These are phyloP conservation scores for Lentinula lateritia DNA, from an alignment of 768 basidiomycete species.

Conservation along the genomic window DNA sequence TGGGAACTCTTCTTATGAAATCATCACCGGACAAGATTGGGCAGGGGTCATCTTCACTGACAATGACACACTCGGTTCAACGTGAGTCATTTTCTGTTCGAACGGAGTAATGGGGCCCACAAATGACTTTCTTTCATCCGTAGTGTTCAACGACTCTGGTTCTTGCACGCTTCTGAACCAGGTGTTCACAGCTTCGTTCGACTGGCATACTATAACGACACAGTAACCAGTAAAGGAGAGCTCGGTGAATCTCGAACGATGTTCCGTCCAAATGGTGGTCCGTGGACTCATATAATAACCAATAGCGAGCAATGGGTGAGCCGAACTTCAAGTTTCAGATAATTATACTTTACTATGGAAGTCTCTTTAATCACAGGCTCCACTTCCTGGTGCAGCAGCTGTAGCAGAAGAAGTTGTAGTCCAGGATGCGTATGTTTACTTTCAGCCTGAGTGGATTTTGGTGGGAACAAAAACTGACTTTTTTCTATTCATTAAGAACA, in stretches of 20 bases:
- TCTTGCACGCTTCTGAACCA: constrained; percentile 18
- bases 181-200: constrained; percentile 22
- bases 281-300: constrained; percentile 20
- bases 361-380: constrained; percentile 11
- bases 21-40: constrained; percentile 12
- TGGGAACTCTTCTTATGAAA: constrained; percentile 6
- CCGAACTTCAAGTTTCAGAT: not conserved
- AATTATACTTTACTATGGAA: too few relatives aligned
- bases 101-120: not conserved
- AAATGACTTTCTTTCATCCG: not conserved
- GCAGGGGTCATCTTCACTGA: constrained; percentile 22
- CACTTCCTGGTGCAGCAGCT: constrained; percentile 14
- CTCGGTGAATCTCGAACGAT: constrained; percentile 23
- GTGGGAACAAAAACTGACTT: not conserved
- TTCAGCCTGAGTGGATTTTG: not conserved
- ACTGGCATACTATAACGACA: constrained; percentile 17
- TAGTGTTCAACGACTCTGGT: constrained; percentile 21
- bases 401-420: constrained; percentile 14
- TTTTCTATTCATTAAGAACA: constrained; percentile 9
- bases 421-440: constrained; percentile 16
- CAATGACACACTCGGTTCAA: constrained; percentile 11
- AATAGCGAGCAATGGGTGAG: constrained; percentile 21
- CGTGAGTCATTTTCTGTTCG: constrained; percentile 1
- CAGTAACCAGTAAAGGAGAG: constrained; percentile 12
- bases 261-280: constrained; percentile 20